Base-by-base conservation (phyloP, 2,329 filamentous ascomycete species). In the Xylaria sp. region DNA sequence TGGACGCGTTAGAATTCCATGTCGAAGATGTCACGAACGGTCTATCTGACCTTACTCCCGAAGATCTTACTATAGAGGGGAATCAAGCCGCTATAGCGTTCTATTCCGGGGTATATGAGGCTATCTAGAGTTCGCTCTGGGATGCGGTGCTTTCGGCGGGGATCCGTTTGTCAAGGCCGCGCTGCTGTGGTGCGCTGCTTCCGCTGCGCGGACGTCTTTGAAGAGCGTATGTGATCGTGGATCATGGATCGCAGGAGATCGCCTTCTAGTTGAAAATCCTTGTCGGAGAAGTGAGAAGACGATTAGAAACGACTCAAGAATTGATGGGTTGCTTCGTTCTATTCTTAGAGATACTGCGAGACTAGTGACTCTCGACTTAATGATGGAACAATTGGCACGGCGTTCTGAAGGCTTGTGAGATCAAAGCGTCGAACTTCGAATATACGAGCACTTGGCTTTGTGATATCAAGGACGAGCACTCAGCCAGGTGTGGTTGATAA, bases 111-210 rank as follows among this genome's bases (percentile, higher is more conserved):
- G 15, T n/a, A 8, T 67, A 64, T n/a, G 36, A 67, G 8, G 59
- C 60, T 4, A 2, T 64, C 12, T 20, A 43, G 15, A 63, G 58
- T 48, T 54, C 67, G 54, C 59, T 69, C 41, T 69, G 52, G 67
- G 67, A 8, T 69, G 59, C 31, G 67, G 64, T 60, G 49, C 67
- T 13, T 69, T 67, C 20, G 49, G 63, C 25, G 64, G 64, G 1
- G 55, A 67, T n/a, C 56, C 67, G 6, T 69, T 64, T 48, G 60
- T 69, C 25, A 67, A 69, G 43, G 55, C 57, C 13, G 20, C 41
- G 15, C 36, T 70, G 41, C 20, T 66, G 39, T 70, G 64, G 56
- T 70, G 56, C 28, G 56, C 60, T 36, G 64, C 60, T 36, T 69
- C 64, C 0, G 36, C 25, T 25, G 49, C 64, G 5, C 10, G 25